Percentiles rank a stretch among this genome's conserved stretches.
Evolutionary conservation across 2,329 filamentous ascomycete genomes (phyloP).

Genomic region (Pseudonectria foliicola): DNA sequence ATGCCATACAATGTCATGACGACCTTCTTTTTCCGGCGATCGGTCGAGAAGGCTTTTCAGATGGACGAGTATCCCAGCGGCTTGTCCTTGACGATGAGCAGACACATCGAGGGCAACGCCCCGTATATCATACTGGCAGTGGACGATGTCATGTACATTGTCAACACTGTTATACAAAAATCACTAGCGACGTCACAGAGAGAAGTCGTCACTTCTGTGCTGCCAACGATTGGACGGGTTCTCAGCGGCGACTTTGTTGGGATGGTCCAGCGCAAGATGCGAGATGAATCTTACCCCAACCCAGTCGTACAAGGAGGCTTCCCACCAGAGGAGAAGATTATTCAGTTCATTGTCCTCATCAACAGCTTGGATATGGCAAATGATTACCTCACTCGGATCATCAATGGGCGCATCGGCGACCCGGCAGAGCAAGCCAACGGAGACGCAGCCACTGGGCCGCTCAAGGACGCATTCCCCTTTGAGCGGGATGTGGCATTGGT

Average conservation of each 20-base stretch:
- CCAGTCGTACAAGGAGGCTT: constrained; percentile 69
- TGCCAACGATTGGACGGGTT: constrained; percentile 73
- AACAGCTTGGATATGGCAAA: constrained; percentile 92
- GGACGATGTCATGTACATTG: constrained; percentile 99
- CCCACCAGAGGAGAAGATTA: constrained; percentile 80
- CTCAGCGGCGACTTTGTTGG: constrained; percentile 86
- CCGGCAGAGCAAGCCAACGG: constrained; percentile 30
- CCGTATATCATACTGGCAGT: constrained; percentile 93
- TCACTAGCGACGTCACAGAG: constrained; percentile 80
- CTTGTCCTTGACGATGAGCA: constrained; percentile 67
- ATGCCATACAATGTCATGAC: constrained; percentile 86
- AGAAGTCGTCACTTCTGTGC: constrained; percentile 66
- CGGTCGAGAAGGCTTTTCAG: constrained; percentile 96
- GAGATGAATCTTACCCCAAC: constrained; percentile 87
- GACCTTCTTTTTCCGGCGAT: constrained; percentile 92
- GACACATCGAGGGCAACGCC: constrained; percentile 65
- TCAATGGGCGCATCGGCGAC: constrained; percentile 56
- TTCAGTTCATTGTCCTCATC: constrained; percentile 85
- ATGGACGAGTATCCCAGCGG: constrained; percentile 81
- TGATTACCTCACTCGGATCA: constrained; percentile 84
- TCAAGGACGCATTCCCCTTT: constrained; percentile 70
- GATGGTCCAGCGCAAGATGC: constrained; percentile 97
- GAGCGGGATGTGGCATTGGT: constrained; percentile 67
- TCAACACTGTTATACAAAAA: constrained; percentile 83
- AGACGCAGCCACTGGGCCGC: constrained; percentile 32